Percentiles rank a stretch among this genome's conserved stretches.
These are phyloP conservation scores for Candida pseudofarinosa DNA, from an alignment of 805 yeast genomes.

Conservation along the genomic window DNA sequence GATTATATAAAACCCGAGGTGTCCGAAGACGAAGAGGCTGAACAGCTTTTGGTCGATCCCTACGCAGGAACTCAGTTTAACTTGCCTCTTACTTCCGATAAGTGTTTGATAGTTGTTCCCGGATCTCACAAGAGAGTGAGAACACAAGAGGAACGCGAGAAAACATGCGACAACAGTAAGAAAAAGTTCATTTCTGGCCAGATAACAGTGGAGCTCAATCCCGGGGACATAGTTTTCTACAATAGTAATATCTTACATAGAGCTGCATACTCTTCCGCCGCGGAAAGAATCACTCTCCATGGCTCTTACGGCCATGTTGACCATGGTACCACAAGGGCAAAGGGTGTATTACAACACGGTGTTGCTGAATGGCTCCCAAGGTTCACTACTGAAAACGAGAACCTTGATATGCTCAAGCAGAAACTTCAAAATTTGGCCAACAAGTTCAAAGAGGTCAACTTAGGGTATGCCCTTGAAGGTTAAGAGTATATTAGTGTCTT, in stretches of 20 bases:
- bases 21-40: slow-evolving; percentile 41
- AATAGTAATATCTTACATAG: slow-evolving; percentile 49
- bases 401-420: slow-evolving; percentile 23
- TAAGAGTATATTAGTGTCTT: too few relatives aligned
- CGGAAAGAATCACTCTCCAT: slow-evolving; percentile 43
- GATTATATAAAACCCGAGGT: slow-evolving; percentile 48
- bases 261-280: slow-evolving; percentile 36
- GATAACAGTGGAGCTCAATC: slow-evolving; percentile 36
- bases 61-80: slow-evolving; percentile 50
- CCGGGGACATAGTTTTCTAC: slow-evolving; percentile 51
- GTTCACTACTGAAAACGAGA: slow-evolving; percentile 26
- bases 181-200: slow-evolving; percentile 37
- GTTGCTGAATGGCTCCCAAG: slow-evolving; percentile 44
- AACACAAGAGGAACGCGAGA: slow-evolving; percentile 40
- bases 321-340: slow-evolving; percentile 41
- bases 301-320: slow-evolving; percentile 47
- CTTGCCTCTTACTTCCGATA: slow-evolving; percentile 44
- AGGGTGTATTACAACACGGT: slow-evolving; percentile 52
- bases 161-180: slow-evolving; percentile 29
- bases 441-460: slow-evolving; percentile 27
- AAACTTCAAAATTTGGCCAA: slow-evolving; percentile 27
- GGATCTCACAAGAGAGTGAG: slow-evolving; percentile 44
- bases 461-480: slow-evolving; percentile 41
- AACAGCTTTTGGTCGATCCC: slow-evolving; percentile 33
- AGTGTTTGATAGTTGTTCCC: slow-evolving; percentile 47